Evolutionary conservation across 2,329 filamentous ascomycete genomes (phyloP).

Genomic region (Salinomyces thailandicus): DNA sequence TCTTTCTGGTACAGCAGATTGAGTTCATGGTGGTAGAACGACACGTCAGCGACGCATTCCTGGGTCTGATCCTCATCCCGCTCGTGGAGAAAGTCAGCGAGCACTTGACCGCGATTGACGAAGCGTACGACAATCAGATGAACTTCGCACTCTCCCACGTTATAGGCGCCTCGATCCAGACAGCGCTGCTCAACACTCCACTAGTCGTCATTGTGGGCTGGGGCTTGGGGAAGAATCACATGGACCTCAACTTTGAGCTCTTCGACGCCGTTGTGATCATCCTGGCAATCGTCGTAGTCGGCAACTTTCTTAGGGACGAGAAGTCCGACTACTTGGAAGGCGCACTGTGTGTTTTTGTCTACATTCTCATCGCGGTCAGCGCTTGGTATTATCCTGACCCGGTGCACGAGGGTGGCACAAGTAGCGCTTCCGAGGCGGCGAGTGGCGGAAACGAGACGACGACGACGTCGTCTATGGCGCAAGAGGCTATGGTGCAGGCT

Average conservation of each 20-base stretch:
- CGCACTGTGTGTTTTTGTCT: constrained; percentile 61
- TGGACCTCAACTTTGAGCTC: constrained; percentile 76
- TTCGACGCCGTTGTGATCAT: constrained; percentile 78
- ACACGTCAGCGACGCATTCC: constrained; percentile 46
- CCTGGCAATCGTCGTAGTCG: constrained; percentile 59
- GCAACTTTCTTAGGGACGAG: constrained; percentile 75
- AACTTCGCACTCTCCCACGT: constrained; percentile 80
- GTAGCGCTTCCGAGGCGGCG: constrained; percentile 4
- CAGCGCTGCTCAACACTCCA: constrained; percentile 76
- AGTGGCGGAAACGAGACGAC: not conserved
- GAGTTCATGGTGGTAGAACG: constrained; percentile 44
- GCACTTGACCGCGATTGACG: constrained; percentile 72
- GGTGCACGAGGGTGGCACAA: constrained; percentile 2
- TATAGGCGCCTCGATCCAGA: constrained; percentile 79
- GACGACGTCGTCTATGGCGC: not conserved
- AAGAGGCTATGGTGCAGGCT: not conserved
- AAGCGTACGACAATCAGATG: constrained; percentile 67
- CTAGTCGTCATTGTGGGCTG: constrained; percentile 76
- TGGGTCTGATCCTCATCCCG: constrained; percentile 66
- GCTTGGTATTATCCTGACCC: constrained; percentile 53
- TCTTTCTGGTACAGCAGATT: constrained; percentile 68
- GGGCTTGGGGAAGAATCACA: constrained; percentile 56
- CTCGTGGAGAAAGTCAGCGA: constrained; percentile 79
- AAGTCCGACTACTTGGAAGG: constrained; percentile 90
- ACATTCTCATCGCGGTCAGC: constrained; percentile 51